phyloP scores from a whole-genome alignment of 805 yeast genomes.

The Saccharomycopsis sp. region DNA sequence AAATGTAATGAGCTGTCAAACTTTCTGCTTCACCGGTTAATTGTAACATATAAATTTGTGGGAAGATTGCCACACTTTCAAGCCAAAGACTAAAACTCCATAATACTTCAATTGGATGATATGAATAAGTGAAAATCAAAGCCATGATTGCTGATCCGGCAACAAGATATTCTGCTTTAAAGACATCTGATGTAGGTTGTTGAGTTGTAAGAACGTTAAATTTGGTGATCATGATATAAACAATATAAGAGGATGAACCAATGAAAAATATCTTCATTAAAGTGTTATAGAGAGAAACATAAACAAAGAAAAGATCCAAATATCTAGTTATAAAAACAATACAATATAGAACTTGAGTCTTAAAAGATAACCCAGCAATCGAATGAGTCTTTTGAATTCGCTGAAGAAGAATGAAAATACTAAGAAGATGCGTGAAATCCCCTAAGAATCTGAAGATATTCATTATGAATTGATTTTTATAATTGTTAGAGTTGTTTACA shows the following conservation, averaged over 20 bases:
- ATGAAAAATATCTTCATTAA: conserved; percentile 77
- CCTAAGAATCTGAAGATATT: conserved; percentile 43
- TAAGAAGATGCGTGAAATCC: conserved; percentile 74
- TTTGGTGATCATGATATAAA: conserved; percentile 57
- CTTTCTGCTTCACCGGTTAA: conserved; percentile 81
- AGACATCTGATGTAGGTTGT: conserved; percentile 59
- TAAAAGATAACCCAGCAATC: conserved; percentile 76
- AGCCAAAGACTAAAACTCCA: conserved; percentile 94
- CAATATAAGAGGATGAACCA: conserved; percentile 61
- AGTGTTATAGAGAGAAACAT: conserved; percentile 62
- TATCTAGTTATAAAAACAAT: conserved; percentile 68
- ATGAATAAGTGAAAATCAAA: conserved; percentile 57
- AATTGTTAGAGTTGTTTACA: background rate
- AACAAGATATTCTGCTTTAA: conserved; percentile 61
- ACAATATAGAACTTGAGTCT: conserved; percentile 75
- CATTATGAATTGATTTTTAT: conserved; percentile 20
- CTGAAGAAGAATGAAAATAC: conserved; percentile 65
- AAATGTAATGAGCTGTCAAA: conserved; percentile 84
- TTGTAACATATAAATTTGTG: conserved; percentile 86
- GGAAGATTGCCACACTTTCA: conserved; percentile 84
- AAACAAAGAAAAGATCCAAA: conserved; percentile 47
- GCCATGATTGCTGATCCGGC: conserved; percentile 50
- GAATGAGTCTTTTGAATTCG: conserved; percentile 56
- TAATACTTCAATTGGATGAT: conserved; percentile 47
- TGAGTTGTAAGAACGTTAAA: conserved; percentile 41